A percentile compares a stretch with the other conserved stretches of the same genome.
Conservation (phyloP, 306 rosid species). For the Hippophae rhamnoides region DNA sequence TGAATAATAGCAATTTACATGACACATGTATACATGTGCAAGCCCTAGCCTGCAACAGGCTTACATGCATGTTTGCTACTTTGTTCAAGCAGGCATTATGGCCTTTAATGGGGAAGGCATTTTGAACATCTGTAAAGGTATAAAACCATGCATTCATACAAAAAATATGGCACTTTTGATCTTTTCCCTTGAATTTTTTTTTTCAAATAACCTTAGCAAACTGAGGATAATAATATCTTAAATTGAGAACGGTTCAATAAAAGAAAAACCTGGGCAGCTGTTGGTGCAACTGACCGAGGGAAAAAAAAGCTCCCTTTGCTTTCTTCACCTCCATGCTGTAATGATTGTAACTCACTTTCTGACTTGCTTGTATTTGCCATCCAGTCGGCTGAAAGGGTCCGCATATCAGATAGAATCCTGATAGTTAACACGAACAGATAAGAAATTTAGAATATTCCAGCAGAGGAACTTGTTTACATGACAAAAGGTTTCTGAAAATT, state of each 20-base stretch:
- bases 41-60: too few relatives aligned
- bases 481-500: background rate
- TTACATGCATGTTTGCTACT: too few relatives aligned
- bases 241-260: background rate
- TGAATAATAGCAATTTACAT: too few relatives aligned
- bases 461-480: background rate
- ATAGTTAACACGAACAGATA: slow-evolving; percentile 26
- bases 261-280: slow-evolving; percentile 77
- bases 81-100: too few relatives aligned
- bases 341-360: slow-evolving; percentile 69
- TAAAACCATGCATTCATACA: too few relatives aligned
- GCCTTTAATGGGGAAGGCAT: too few relatives aligned
- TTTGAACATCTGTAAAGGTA: too few relatives aligned
- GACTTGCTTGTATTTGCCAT: slow-evolving; percentile 90
- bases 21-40: too few relatives aligned
- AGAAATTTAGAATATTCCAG: slow-evolving; percentile 13
- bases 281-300: slow-evolving; percentile 96
- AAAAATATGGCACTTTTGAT: too few relatives aligned
- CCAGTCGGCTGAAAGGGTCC: slow-evolving; percentile 99
- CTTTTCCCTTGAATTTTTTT: too few relatives aligned
- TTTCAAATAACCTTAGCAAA: background rate
- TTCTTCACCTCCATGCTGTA: slow-evolving; percentile 91
- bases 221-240: background rate
- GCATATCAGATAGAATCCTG: slow-evolving; percentile 99
- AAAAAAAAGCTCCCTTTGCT: slow-evolving; percentile 68